A percentile compares a stretch with the other conserved stretches of the same genome.
Conservation (phyloP, 164 flowering plant genomes). For the Tinospora cordifolia region DNA sequence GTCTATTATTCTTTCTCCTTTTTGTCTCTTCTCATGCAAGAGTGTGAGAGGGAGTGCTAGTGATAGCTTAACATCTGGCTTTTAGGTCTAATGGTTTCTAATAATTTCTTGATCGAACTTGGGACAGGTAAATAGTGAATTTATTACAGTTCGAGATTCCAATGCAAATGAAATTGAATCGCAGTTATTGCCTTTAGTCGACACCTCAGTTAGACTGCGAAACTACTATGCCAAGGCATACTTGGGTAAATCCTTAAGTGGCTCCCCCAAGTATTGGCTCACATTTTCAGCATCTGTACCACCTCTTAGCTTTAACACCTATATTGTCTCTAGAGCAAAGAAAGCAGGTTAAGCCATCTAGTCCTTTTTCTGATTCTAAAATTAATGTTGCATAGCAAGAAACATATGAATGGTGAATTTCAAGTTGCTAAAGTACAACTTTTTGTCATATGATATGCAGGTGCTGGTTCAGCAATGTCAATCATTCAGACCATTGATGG, state of each 20-base stretch:
- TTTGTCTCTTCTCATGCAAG: no score
- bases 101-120: conserved; percentile 13
- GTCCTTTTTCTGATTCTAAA: neutral
- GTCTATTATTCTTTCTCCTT: no score
- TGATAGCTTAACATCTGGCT: no score
- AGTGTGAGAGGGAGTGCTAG: no score
- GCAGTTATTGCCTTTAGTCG: conserved; percentile 55
- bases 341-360: conserved; percentile 33
- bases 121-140: conserved; percentile 51
- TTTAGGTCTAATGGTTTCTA: no score
- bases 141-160: conserved; percentile 57
- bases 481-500: conserved; percentile 27
- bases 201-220: conserved; percentile 35
- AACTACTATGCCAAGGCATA: conserved; percentile 62
- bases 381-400: neutral
- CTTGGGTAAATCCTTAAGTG: conserved; percentile 40
- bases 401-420: neutral
- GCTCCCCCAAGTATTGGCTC: conserved; percentile 66
- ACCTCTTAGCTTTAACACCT: conserved; percentile 91
- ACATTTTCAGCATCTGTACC: conserved; percentile 74
- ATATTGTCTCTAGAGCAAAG: conserved; percentile 45
- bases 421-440: conserved; percentile 4
- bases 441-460: conserved; percentile 28
- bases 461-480: conserved; percentile 39
- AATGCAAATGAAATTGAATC: conserved; percentile 59